These are phyloP conservation scores for Globisporangium ultimum DNA, from an alignment of 352 stramenopile genomes.

Conservation along the genomic window DNA sequence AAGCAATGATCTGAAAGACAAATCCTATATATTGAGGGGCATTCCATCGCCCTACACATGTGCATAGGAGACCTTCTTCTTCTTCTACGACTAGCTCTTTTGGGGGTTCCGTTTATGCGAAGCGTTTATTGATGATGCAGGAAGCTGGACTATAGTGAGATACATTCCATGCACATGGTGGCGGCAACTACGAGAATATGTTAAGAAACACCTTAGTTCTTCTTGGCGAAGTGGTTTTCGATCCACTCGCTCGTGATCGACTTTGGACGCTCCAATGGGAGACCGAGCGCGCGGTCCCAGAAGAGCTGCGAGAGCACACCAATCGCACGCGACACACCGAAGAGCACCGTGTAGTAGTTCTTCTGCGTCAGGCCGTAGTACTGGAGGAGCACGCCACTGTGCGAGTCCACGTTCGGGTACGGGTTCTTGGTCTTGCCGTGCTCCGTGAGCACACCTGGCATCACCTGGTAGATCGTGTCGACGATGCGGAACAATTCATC, in stretches of 20 bases:
- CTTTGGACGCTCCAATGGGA: conserved; percentile 98
- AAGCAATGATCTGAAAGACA: neutral
- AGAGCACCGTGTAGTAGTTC: conserved; percentile 99
- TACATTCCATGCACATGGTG: neutral
- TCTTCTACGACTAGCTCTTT: neutral
- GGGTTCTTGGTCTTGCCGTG: conserved; percentile 99
- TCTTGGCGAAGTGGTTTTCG: conserved; percentile 91
- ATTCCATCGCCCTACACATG: neutral
- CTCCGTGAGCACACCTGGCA: conserved; percentile 97
- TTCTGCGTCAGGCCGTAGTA: conserved; percentile 99
- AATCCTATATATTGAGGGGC: neutral
- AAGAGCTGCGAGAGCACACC: conserved; percentile 98
- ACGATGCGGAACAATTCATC: conserved; percentile 99
- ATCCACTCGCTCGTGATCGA: conserved; percentile 99
- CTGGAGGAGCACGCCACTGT: conserved; percentile 98
- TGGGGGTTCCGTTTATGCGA: neutral
- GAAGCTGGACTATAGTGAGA: neutral
- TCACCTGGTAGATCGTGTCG: conserved; percentile 98
- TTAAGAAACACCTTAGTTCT: conserved; percentile 44
- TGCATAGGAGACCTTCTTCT: neutral
- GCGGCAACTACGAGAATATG: conserved; percentile 8
- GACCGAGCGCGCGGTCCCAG: conserved; percentile 95
- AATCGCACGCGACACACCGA: conserved; percentile 97
- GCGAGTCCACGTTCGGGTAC: conserved; percentile 99
- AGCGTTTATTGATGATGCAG: neutral